Evolutionary conservation across 345 rosid species (phyloP).

Genomic region (Carallia pectinifolia): DNA sequence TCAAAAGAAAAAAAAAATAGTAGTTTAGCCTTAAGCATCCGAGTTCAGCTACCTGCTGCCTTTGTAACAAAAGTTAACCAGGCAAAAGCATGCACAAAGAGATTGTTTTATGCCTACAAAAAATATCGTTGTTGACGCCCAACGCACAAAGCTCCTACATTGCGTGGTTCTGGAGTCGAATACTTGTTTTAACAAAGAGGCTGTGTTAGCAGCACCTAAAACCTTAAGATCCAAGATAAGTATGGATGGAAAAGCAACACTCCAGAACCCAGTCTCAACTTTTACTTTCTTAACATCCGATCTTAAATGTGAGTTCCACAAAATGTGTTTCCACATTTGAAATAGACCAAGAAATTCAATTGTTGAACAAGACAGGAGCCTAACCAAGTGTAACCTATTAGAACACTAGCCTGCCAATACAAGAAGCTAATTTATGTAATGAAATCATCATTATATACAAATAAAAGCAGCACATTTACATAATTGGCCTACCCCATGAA

Average conservation of each 20-base stretch:
- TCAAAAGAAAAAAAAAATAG: slow-evolving; percentile 44
- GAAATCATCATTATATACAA: background rate
- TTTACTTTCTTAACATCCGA: too few species aligned
- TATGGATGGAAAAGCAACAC: too few species aligned
- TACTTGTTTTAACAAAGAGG: too few species aligned
- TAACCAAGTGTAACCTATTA: background rate
- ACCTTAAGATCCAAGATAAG: background rate
- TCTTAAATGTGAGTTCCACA: background rate
- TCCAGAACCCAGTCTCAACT: too few species aligned
- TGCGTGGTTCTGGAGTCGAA: too few species aligned
- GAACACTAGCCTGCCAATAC: background rate
- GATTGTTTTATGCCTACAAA: background rate
- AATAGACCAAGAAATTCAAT: background rate
- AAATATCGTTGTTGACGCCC: too few species aligned
- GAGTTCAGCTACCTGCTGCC: slow-evolving; percentile 73
- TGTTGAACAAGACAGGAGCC: background rate
- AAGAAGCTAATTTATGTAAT: background rate
- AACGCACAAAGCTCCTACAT: too few species aligned
- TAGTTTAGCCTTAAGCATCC: slow-evolving; percentile 65
- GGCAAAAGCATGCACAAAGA: background rate
- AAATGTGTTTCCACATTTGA: background rate
- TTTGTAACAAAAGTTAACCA: slow-evolving; percentile 16
- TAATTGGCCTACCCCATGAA: background rate
- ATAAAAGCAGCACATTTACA: background rate
- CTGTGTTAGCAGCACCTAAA: background rate